Evolutionary conservation across 805 yeast genomes (phyloP).

Genomic region (Sugiyamaella smithiae): DNA sequence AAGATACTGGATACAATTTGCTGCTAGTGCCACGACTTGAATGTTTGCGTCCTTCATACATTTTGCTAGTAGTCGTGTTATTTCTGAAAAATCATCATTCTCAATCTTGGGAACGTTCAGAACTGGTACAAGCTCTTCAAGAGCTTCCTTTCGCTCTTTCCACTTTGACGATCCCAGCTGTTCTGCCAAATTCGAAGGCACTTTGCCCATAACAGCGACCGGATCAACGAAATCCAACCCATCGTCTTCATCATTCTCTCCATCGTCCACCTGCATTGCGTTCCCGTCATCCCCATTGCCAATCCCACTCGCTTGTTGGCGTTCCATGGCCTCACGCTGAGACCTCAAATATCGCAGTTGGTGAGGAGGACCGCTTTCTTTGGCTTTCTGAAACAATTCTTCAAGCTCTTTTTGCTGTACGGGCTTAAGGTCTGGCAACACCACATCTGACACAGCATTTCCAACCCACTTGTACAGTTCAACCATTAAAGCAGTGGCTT

Average conservation of each 20-base stretch:
- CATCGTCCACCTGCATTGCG: constrained; percentile 31
- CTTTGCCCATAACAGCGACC: constrained; percentile 57
- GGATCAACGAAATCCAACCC: constrained; percentile 67
- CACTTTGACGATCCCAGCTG: constrained; percentile 66
- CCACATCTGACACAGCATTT: constrained; percentile 50
- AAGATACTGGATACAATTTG: constrained; percentile 58
- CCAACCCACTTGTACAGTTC: constrained; percentile 77
- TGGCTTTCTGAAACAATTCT: constrained; percentile 58
- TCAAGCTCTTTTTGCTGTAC: constrained; percentile 85
- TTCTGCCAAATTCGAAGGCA: constrained; percentile 61
- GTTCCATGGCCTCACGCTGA: constrained; percentile 46
- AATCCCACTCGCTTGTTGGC: constrained; percentile 24
- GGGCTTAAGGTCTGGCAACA: constrained; percentile 77
- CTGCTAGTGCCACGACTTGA: constrained; percentile 78
- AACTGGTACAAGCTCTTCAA: constrained; percentile 54
- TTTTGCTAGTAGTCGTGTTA: constrained; percentile 63
- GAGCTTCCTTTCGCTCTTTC: constrained; percentile 87
- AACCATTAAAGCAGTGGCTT: constrained; percentile 65
- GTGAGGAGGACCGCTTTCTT: constrained; percentile 31
- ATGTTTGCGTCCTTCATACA: constrained; percentile 86
- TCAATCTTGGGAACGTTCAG: constrained; percentile 49
- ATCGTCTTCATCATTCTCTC: constrained; percentile 32
- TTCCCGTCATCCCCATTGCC: constrained; percentile 26
- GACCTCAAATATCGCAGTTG: constrained; percentile 57
- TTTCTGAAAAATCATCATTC: constrained; percentile 60